Base-by-base conservation (phyloP, 208 protist genomes). In the Endotrypanum monterogeii region DNA sequence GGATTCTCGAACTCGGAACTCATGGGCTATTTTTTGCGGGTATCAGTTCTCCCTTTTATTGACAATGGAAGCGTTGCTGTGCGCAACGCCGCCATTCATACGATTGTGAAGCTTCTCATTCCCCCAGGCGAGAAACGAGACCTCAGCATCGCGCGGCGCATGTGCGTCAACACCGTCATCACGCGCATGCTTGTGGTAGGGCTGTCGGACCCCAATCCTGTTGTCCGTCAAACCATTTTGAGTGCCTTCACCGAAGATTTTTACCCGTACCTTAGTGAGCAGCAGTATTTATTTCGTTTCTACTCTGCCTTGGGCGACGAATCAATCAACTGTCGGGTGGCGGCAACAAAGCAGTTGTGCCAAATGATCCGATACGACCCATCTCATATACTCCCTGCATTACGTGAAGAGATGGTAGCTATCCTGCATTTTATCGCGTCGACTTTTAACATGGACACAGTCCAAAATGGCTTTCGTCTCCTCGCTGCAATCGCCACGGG, bases 1-100 rank as follows among this genome's bases (percentile, higher is more conserved):
- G 89, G 89, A 41, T 97, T 94, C 83, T 93, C 90, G 14, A 92
- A 94, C 69, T 94, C 89, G 12, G 90, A 97, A 74, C 79, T 95
- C 48, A 94, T 97, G 90, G 89, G 92, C 39, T 87, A 97, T 72
- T 97, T 97, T 71, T 69, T 97, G 28, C 86, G 92, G 11, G 90
- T 95, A 48, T 94, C 92, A 1, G 90, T 95, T n/a, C 81, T 97
- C 35, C 92, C 90, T 0, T 89, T 97, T 56, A 92, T 95, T 71
- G 92, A 94, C 82, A 92, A 82, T 76, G 68, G 32, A n/a, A 93
- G 82, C 73, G 66, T 77, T 23, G 74, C 83, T 12, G 85, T 97
- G 50, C 90, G 92, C 35, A 90, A 91, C 57, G 86, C 92, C 28
- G 90, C 92, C n/a, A 84, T 95, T 58, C 84, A 81, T 35, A 92